A percentile compares a stretch with the other conserved stretches of the same genome.
These are phyloP conservation scores for Potentilla sterilis DNA, from an alignment of 306 rosid genomes.

Conservation along the genomic window DNA sequence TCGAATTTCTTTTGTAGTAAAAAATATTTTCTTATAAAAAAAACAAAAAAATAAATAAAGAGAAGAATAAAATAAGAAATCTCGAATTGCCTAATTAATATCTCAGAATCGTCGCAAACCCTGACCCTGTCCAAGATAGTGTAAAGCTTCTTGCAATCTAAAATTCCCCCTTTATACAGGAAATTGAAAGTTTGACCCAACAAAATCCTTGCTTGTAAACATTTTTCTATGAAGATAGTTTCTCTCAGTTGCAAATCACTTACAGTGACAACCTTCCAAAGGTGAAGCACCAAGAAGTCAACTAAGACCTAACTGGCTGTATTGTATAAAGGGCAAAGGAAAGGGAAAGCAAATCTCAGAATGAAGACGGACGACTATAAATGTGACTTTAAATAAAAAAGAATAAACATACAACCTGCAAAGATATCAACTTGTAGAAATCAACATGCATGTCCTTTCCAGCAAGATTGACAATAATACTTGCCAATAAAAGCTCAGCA, in stretches of 20 bases:
- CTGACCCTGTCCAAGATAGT: not conserved
- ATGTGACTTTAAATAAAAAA: not conserved
- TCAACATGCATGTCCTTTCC: constrained; percentile 63
- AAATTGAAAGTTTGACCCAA: not conserved
- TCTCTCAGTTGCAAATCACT: not conserved
- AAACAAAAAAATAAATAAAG: not conserved
- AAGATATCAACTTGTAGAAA: constrained; percentile 59
- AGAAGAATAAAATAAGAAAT: not conserved
- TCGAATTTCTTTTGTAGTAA: not conserved
- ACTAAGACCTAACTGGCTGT: not conserved
- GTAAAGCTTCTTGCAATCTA: not conserved
- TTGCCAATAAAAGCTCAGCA: constrained; percentile 82
- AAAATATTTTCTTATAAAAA: not conserved
- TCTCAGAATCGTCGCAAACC: not conserved
- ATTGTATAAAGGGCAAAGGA: not conserved
- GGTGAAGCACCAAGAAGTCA: not conserved
- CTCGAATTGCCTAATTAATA: not conserved
- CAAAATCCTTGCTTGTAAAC: not conserved
- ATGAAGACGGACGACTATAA: not conserved
- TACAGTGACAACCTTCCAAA: constrained; percentile 7
- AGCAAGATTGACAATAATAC: constrained; percentile 70
- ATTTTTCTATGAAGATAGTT: not conserved
- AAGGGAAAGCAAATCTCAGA: not conserved
- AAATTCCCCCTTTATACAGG: not conserved
- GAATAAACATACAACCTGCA: constrained; percentile 50